Conservation (phyloP, 768 basidiomycete species). For the Tylopilus rubrobrunneus region DNA sequence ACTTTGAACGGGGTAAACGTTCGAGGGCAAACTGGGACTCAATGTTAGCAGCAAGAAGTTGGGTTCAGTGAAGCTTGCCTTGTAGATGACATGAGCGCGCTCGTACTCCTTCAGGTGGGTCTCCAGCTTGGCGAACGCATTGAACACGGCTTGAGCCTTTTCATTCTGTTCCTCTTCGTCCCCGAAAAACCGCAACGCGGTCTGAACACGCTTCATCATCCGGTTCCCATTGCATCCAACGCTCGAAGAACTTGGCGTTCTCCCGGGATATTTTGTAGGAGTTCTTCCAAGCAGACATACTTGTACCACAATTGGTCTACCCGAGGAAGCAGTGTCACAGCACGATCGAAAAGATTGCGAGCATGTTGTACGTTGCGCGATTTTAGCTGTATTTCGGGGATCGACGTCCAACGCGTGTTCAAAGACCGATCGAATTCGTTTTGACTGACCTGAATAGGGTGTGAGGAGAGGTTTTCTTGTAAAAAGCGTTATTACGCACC, state of each 20-base stretch:
- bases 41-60: neutral
- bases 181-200: slow-evolving; percentile 84
- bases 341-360: slow-evolving; percentile 94
- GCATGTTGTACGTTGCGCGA: slow-evolving; percentile 96
- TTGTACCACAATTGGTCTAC: slow-evolving; percentile 99
- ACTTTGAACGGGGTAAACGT: slow-evolving; percentile 89
- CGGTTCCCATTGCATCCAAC: slow-evolving; percentile 99
- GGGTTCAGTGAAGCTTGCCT: slow-evolving; percentile 44
- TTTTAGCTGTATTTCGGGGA: slow-evolving; percentile 95
- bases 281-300: slow-evolving; percentile 97
- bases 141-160: slow-evolving; percentile 88
- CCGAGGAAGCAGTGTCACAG: slow-evolving; percentile 92
- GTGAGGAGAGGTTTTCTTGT: neutral
- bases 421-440: slow-evolving; percentile 94
- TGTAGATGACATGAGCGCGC: slow-evolving; percentile 94
- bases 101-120: slow-evolving; percentile 94
- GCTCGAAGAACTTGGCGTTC: slow-evolving; percentile 95
- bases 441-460: slow-evolving; percentile 69
- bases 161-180: slow-evolving; percentile 87
- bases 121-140: slow-evolving; percentile 96
- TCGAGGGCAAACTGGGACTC: slow-evolving; percentile 82
- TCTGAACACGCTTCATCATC: slow-evolving; percentile 99
- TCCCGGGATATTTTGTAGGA: slow-evolving; percentile 92
- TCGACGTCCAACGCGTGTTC: slow-evolving; percentile 98
- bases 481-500: slow-evolving; percentile 34